Percentiles rank a stretch among this genome's conserved stretches.
phyloP scores from a whole-genome alignment of 805 yeast genomes.

The Pichia insulana region DNA sequence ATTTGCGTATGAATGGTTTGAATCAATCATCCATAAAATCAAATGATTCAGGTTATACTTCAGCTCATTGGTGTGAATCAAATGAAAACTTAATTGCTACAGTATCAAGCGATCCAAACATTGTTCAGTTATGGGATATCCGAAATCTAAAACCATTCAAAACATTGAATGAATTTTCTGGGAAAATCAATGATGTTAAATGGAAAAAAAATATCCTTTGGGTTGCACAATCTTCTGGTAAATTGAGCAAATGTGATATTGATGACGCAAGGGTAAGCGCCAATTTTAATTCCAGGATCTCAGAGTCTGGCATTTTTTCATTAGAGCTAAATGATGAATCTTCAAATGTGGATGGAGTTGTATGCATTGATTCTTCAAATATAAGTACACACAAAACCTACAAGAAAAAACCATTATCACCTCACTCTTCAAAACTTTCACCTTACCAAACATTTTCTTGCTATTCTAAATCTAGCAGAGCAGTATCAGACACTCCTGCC shows the following conservation, averaged over 20 bases:
- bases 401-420: too few species aligned
- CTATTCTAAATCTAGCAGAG: too few species aligned
- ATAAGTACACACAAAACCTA: conserved; percentile 41
- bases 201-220: conserved; percentile 45
- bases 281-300: conserved; percentile 12
- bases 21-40: conserved; percentile 6
- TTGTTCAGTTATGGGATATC: conserved; percentile 67
- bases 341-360: conserved; percentile 23
- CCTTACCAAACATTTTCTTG: too few species aligned
- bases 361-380: conserved; percentile 47
- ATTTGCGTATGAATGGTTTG: conserved; percentile 40
- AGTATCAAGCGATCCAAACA: conserved; percentile 40
- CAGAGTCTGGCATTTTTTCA: conserved; percentile 40
- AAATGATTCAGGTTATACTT: conserved; percentile 25
- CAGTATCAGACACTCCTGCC: too few species aligned
- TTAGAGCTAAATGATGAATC: conserved; percentile 30
- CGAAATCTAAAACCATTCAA: conserved; percentile 48
- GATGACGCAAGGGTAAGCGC: background rate
- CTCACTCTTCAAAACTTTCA: too few species aligned
- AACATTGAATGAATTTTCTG: conserved; percentile 46
- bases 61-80: conserved; percentile 54
- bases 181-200: conserved; percentile 44
- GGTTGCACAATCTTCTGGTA: conserved; percentile 58
- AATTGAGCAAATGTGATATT: conserved; percentile 50
- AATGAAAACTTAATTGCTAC: conserved; percentile 59